Evolutionary conservation across 2,329 filamentous ascomycete species (phyloP).

Genomic region (Myriosclerotinia duriaeana): DNA sequence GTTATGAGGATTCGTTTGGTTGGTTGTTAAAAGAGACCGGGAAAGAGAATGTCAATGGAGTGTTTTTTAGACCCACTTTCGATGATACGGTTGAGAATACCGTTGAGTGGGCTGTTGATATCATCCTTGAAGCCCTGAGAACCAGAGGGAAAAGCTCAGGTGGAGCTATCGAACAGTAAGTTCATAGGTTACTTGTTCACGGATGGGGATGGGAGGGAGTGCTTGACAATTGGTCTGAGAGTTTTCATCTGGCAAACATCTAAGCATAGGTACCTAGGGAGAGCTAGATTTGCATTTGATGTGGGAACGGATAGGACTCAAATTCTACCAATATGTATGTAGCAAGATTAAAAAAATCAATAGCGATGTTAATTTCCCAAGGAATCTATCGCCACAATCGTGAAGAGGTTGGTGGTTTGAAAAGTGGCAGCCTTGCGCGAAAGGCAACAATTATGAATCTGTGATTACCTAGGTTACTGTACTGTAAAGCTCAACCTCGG

Average conservation of each 20-base stretch:
- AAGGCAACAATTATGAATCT: slow-evolving; percentile 27
- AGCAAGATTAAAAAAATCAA: neutral
- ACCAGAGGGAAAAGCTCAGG: neutral
- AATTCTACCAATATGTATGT: neutral
- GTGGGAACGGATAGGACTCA: neutral
- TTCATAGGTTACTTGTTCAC: neutral
- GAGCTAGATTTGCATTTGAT: neutral
- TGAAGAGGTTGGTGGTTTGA: neutral
- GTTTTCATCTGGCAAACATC: neutral
- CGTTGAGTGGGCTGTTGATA: slow-evolving; percentile 28
- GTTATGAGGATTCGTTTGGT: slow-evolving; percentile 24
- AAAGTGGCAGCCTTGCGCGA: slow-evolving; percentile 33
- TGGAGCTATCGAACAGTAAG: neutral
- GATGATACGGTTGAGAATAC: slow-evolving; percentile 28
- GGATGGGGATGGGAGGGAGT: neutral
- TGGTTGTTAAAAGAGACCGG: slow-evolving; percentile 28
- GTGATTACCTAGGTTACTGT: too few relatives aligned
- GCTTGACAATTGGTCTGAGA: neutral
- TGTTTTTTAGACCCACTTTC: slow-evolving; percentile 22
- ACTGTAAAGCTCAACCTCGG: slow-evolving; percentile 11
- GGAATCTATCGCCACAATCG: neutral
- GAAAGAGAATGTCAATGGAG: slow-evolving; percentile 10
- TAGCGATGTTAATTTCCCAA: neutral
- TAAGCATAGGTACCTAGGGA: neutral
- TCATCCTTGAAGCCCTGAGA: slow-evolving; percentile 14